Evolutionary conservation across 2,329 filamentous ascomycete species (phyloP), one percentile per base, ranked within the genome.

Genomic region (Lachnellula hyalina): DNA sequence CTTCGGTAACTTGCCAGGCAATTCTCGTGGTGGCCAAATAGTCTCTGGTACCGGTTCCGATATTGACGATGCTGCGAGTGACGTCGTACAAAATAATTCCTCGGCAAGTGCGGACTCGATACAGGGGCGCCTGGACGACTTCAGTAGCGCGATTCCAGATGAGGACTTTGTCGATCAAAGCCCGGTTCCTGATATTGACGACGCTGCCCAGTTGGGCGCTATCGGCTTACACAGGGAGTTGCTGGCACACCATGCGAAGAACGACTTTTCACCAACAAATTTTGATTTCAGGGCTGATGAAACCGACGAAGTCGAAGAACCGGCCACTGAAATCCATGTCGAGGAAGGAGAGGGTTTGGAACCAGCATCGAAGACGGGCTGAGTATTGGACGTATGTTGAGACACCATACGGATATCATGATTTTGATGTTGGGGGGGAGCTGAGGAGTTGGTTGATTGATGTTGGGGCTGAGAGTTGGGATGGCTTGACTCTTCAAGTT

Each of bases 311-410:
- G 53, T 58, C 12, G 67, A 68, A 32, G 64, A 63, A 23, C 60
- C 64, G 14, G 63, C 65, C 2, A 59, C 63, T 6, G 67, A 69
- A 50, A 69, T 70, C 44, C 68, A 69, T 58, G 55, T 71, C 21
- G 63, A 63, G 44, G 67, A 68, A 12, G 58, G 61, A 41, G 67
- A 66, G 40, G 66, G 60, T 3, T 52, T 66, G n/a, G 36, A 17
- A 15, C 36, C 12, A 17, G 5, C 36, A n/a, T 40, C 17, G 54
- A 66, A 66, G 48, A 48, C 63, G 32, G 58, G 62, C 40, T 64
- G 51, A 57, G 47, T 12, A 21, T 5, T 23, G 14, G 28, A 5
- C 5, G 35, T 53, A 28, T 49, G 47, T 19, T 40, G 14, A 35
- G 23, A 52, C 14, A 14, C 35, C n/a, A 7, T 17, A 41, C 28